Conservation (phyloP, 495 filamentous ascomycete species). For the Penicillium tannophilum region DNA sequence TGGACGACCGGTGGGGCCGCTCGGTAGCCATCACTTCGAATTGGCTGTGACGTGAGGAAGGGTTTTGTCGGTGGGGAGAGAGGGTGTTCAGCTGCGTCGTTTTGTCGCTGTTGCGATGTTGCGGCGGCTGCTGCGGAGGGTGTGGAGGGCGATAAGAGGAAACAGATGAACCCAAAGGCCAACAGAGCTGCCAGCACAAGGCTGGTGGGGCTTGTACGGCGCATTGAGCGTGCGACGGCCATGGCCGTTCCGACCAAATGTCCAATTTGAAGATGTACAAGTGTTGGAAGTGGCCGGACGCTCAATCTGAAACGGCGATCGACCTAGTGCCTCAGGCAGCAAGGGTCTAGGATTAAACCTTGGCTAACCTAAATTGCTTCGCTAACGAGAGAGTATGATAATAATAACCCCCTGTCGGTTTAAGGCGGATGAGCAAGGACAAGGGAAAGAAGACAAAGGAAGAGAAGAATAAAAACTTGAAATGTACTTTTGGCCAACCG, state of each 20-base stretch:
- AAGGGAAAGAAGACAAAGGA: background rate
- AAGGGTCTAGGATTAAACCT: background rate
- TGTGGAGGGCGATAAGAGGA: slow-evolving; percentile 57
- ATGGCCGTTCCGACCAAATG: slow-evolving; percentile 34
- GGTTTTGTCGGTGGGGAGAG: slow-evolving; percentile 83
- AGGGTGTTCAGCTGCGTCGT: slow-evolving; percentile 67
- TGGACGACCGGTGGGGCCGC: slow-evolving; percentile 86
- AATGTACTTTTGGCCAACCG: background rate
- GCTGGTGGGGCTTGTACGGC: slow-evolving; percentile 68
- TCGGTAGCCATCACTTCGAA: slow-evolving; percentile 55
- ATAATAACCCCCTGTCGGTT: background rate
- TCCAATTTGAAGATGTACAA: slow-evolving; percentile 15
- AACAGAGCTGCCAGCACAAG: slow-evolving; percentile 62
- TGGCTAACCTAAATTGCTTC: background rate
- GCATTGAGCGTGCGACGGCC: slow-evolving; percentile 60
- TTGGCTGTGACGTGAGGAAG: slow-evolving; percentile 67
- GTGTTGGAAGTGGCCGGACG: slow-evolving; percentile 11
- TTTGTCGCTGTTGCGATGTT: slow-evolving; percentile 49
- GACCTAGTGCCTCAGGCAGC: slow-evolving; percentile 25
- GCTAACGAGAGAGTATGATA: slow-evolving; percentile 1
- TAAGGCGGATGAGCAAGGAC: background rate
- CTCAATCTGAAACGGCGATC: slow-evolving; percentile 18
- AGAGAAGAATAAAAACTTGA: background rate
- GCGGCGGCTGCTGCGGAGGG: slow-evolving; percentile 37
- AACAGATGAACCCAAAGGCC: slow-evolving; percentile 64